Base-by-base conservation (phyloP, 1,284 basidiomycete species). In the Neolentinus lepideus region DNA sequence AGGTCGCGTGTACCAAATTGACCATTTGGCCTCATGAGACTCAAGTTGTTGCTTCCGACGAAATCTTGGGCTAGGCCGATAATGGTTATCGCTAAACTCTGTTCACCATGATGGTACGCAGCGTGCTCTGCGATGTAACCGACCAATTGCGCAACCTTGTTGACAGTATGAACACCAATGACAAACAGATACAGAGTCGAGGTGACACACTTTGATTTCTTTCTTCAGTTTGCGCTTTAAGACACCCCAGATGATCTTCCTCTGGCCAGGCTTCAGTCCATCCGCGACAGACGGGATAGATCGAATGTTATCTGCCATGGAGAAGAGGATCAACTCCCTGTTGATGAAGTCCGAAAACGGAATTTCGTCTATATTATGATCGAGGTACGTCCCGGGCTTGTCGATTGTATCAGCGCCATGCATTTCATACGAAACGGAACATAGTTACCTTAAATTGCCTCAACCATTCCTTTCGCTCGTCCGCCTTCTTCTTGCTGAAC, bases 401-500 rank as follows among this genome's bases (percentile, higher is more conserved):
- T n/a, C 10, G 12, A 45, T 47, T 10, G 22, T 54, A 24, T 56
- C 51, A 57, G 63, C 57, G 57, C 27, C 11, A 47, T 11, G 27
- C 26, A 16, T 22, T 36, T 50, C 51, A 24, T 22, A 46, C 43
- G 29, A 55, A 43, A n/a, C 31, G 25, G 47, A 31, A 9, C 14
- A n/a, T 16, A 64, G 73, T 56, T 60, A 88, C 92, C 76, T 83
- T 93, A 75, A 95, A 97, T 62, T 94, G 88, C 25, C 96, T 81
- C 11, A 99, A 77, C 97, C 97, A 99, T 61, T 99, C 97, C 70
- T 99, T 99, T 52, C 97, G 90, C 21, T 99, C 94, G 62, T 99
- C 97, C 0, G 95, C 93, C 70, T 97, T 98, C 79, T 98, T 99
- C 83, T 99, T 99, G 78, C 93, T 98, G 79, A 99, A 99, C 0